Evolutionary conservation across 2,329 filamentous ascomycete species (phyloP).

Genomic region (Paraphaeosphaeria sporulosa): DNA sequence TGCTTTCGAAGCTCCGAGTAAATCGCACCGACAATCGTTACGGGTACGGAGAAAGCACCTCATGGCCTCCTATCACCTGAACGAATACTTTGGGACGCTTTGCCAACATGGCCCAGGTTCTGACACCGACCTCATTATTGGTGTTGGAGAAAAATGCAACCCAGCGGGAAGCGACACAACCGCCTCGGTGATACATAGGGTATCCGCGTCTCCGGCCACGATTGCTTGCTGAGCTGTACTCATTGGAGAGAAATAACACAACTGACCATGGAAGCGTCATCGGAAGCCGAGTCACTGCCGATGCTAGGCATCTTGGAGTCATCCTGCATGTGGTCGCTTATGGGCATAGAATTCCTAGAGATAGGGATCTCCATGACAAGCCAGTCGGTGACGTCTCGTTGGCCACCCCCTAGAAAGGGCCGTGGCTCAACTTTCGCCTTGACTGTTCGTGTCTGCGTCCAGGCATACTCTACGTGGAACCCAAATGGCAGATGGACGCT

Average conservation of each 20-base stretch:
- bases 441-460: not conserved
- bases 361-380: not conserved
- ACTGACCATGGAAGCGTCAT: not conserved
- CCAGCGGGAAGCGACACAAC: not conserved
- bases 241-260: not conserved
- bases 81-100: not conserved
- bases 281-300: not conserved
- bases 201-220: not conserved
- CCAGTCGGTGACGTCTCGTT: not conserved
- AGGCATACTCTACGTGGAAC: not conserved
- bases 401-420: not conserved
- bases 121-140: not conserved
- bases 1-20: not conserved
- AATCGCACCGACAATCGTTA: not conserved
- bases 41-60: not conserved
- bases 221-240: not conserved
- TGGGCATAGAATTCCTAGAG: not conserved
- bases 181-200: not conserved
- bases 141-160: not conserved
- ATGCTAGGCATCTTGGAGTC: not conserved
- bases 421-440: not conserved
- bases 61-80: not conserved
- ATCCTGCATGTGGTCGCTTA: not conserved
- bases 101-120: not conserved
- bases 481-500: not conserved